These are phyloP conservation scores for Malbranchea zuffiana DNA, from an alignment of 2,329 filamentous ascomycete genomes.

Conservation along the genomic window DNA sequence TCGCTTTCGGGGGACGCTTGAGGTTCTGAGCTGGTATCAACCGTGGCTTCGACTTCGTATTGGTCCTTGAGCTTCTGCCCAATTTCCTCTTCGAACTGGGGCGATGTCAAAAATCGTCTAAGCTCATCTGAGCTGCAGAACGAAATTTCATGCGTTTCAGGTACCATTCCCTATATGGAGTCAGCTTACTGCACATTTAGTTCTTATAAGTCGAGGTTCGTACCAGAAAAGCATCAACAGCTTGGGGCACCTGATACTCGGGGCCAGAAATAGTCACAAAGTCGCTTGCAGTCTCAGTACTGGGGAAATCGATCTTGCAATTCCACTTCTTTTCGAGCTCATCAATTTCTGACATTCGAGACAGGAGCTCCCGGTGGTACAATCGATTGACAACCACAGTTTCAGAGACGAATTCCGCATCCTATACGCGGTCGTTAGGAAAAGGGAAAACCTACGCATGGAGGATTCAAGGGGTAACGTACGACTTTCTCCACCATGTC, in stretches of 20 bases:
- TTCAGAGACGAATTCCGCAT: constrained; percentile 93
- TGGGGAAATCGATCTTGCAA: constrained; percentile 97
- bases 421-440: constrained; percentile 38
- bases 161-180: constrained; percentile 71
- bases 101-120: constrained; percentile 68
- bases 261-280: constrained; percentile 91
- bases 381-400: constrained; percentile 87
- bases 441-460: not conserved
- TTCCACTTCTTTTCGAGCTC: constrained; percentile 98
- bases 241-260: constrained; percentile 95
- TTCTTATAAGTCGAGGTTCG: constrained; percentile 17
- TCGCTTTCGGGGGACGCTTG: constrained; percentile 26
- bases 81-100: constrained; percentile 69
- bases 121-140: constrained; percentile 66
- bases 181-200: constrained; percentile 15
- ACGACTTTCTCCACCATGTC: constrained; percentile 97
- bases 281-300: constrained; percentile 93
- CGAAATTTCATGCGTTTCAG: constrained; percentile 85
- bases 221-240: constrained; percentile 87
- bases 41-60: constrained; percentile 78
- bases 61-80: constrained; percentile 76
- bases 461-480: constrained; percentile 29
- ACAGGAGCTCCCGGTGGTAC: constrained; percentile 87
- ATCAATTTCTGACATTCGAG: constrained; percentile 78
- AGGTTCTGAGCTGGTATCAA: constrained; percentile 42